Evolutionary conservation across 169 alveolate genomes (phyloP).

Genomic region (Toxoplasma gondii): DNA sequence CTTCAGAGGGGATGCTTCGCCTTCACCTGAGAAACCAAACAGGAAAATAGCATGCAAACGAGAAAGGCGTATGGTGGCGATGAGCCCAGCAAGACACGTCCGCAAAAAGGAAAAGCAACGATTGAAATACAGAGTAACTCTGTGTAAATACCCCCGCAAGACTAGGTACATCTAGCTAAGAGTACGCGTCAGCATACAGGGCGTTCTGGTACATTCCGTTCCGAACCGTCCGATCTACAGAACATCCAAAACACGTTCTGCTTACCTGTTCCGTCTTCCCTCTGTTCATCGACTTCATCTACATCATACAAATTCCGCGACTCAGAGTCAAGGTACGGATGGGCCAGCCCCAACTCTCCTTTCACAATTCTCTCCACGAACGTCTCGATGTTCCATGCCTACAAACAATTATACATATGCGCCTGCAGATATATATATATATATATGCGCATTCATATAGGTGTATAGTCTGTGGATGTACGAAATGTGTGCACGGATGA

Average conservation of each 20-base stretch:
- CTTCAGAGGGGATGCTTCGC: neutral
- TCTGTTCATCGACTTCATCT: neutral
- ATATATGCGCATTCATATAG: too few species aligned
- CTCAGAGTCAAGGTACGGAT: slow-evolving; percentile 3
- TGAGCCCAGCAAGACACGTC: too few species aligned
- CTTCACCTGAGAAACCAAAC: neutral
- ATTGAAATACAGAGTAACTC: too few species aligned
- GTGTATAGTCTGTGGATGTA: neutral
- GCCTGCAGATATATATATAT: too few species aligned
- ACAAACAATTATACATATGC: neutral
- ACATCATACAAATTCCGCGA: slow-evolving; percentile 4
- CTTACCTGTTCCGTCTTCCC: neutral
- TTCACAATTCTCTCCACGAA: slow-evolving; percentile 15
- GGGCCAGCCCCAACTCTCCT: slow-evolving; percentile 25
- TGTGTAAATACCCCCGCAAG: too few species aligned
- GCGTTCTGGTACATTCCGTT: neutral
- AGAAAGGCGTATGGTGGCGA: too few species aligned
- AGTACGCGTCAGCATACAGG: too few species aligned
- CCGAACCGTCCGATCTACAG: neutral
- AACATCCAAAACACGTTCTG: neutral
- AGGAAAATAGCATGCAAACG: neutral
- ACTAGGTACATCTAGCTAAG: too few species aligned
- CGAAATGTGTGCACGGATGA: too few species aligned
- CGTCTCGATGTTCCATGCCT: slow-evolving; percentile 17
- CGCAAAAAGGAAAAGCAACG: too few species aligned